A percentile compares a stretch with the other conserved stretches of the same genome.
Conservation (phyloP, 2,329 filamentous ascomycete genomes). For the Talaromyces islandicus region DNA sequence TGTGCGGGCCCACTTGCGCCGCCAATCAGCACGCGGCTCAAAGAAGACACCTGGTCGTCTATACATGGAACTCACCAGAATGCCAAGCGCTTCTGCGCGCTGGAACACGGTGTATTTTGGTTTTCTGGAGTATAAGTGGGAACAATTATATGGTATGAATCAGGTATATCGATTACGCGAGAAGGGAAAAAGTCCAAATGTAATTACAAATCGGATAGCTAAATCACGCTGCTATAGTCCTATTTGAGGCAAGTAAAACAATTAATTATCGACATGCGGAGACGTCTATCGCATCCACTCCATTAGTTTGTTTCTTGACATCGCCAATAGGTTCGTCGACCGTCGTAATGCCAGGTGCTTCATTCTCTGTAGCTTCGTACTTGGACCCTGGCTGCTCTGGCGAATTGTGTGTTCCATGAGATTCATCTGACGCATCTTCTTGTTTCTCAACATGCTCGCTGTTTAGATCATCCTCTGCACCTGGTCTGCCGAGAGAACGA, state of each 20-base stretch:
- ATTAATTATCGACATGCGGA: neutral
- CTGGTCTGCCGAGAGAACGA: conserved; percentile 42
- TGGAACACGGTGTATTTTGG: neutral
- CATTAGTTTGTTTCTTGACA: neutral
- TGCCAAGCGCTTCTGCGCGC: neutral
- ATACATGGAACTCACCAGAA: neutral
- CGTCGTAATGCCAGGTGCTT: neutral
- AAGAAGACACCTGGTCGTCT: conserved; percentile 9
- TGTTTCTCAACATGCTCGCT: neutral
- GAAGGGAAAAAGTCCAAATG: neutral
- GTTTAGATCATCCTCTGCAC: neutral
- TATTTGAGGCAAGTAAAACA: neutral
- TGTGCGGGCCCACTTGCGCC: neutral
- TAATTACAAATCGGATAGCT: neutral
- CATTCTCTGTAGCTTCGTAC: neutral
- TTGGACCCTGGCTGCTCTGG: neutral
- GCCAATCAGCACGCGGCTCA: conserved; percentile 6
- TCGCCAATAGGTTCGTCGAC: neutral
- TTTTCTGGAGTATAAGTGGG: neutral
- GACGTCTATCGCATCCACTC: neutral
- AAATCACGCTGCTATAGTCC: neutral
- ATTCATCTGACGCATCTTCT: neutral
- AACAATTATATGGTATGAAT: neutral
- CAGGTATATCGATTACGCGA: neutral
- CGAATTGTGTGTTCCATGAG: neutral